These are phyloP conservation scores for Lophium mytilinum DNA, from an alignment of 495 filamentous ascomycete species.

Conservation along the genomic window DNA sequence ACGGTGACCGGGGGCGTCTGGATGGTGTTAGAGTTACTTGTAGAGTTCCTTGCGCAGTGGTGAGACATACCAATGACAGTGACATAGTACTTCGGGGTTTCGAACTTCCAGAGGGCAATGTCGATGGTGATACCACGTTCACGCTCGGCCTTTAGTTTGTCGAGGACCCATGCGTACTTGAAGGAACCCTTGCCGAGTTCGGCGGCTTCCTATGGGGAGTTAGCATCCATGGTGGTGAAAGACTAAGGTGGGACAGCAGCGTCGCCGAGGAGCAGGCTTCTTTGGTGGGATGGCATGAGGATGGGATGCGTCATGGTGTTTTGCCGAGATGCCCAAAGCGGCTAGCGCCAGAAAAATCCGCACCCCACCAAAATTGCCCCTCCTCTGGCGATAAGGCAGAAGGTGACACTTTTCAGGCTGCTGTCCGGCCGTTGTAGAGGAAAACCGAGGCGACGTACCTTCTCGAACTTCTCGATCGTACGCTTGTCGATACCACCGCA, in stretches of 20 bases:
- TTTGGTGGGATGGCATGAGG: not conserved
- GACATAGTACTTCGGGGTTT: conserved; percentile 97
- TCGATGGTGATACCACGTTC: conserved; percentile 99
- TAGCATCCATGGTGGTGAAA: conserved; percentile 27
- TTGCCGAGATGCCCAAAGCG: conserved; percentile 11
- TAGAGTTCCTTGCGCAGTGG: not conserved
- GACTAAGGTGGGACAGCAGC: not conserved
- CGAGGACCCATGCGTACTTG: conserved; percentile 99
- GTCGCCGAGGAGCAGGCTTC: not conserved
- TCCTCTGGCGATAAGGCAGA: conserved; percentile 26
- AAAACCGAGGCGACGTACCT: conserved; percentile 51
- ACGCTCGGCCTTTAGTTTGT: conserved; percentile 99
- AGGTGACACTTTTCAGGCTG: not conserved
- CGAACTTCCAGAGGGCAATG: conserved; percentile 99
- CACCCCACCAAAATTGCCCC: conserved; percentile 29
- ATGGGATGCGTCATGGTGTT: conserved; percentile 18
- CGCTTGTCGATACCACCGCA: conserved; percentile 99
- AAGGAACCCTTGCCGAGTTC: conserved; percentile 99
- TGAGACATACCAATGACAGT: conserved; percentile 82
- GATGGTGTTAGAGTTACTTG: conserved; percentile 4
- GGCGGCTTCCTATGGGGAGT: conserved; percentile 75
- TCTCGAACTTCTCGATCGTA: conserved; percentile 99
- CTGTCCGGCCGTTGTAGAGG: not conserved
- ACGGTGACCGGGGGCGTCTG: conserved; percentile 98
- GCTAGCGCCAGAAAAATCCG: conserved; percentile 24